Conservation (phyloP, 164 flowering plant genomes). For the Nelumbo lutea region DNA sequence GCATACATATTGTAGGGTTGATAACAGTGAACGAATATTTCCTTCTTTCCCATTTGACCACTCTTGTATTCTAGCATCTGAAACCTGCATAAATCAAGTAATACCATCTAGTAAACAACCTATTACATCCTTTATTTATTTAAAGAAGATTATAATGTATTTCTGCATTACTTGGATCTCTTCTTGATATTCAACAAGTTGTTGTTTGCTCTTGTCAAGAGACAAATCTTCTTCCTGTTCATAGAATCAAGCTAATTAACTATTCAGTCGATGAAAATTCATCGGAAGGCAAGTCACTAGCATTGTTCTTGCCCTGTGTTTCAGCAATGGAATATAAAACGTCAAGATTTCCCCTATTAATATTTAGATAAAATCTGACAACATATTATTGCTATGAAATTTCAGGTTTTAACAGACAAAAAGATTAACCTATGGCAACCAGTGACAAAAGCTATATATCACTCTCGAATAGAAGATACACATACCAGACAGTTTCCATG, state of each 20-base stretch:
- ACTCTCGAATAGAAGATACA: constrained; percentile 1
- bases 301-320: background rate
- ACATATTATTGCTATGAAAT: background rate
- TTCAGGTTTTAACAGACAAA: background rate
- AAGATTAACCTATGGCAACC: background rate
- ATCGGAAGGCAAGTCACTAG: too few species aligned
- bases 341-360: background rate
- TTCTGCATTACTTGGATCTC: constrained; percentile 43
- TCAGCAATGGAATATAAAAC: background rate
- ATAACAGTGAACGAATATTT: constrained; percentile 78
- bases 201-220: constrained; percentile 26
- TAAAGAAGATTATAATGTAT: background rate
- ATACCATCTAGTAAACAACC: background rate
- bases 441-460: background rate
- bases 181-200: constrained; percentile 28
- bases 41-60: constrained; percentile 85
- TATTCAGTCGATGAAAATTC: background rate
- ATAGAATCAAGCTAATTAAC: constrained; percentile 8
- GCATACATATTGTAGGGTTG: constrained; percentile 87
- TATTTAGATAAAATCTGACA: background rate
- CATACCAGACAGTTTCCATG: constrained; percentile 42
- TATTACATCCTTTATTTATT: background rate
- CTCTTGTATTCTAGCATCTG: constrained; percentile 55
- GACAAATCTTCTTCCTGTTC: constrained; percentile 49
- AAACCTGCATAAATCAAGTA: constrained; percentile 42